phyloP scores from a whole-genome alignment of 2,329 filamentous ascomycete species.

The Beauveria australis region DNA sequence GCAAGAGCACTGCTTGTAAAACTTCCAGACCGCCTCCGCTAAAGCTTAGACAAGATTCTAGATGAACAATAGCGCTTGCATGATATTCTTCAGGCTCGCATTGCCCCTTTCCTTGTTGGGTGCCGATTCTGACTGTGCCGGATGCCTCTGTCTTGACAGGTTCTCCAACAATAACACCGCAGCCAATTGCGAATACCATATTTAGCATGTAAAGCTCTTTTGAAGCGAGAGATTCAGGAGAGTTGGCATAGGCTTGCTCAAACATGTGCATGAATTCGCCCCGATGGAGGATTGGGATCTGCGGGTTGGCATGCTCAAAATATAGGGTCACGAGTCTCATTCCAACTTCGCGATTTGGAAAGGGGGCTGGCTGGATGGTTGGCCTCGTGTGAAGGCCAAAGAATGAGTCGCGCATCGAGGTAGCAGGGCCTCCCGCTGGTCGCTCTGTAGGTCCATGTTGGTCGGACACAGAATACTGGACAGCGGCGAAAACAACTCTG shows the following conservation, averaged over 20 bases:
- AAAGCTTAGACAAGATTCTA: constrained; percentile 77
- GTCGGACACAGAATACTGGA: constrained; percentile 62
- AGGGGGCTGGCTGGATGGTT: constrained; percentile 74
- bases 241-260: constrained; percentile 67
- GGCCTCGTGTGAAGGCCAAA: constrained; percentile 92
- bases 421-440: constrained; percentile 38
- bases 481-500: constrained; percentile 85
- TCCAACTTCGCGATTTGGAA: constrained; percentile 71
- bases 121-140: constrained; percentile 20
- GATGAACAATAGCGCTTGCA: constrained; percentile 83
- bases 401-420: constrained; percentile 90
- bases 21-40: constrained; percentile 89
- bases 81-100: constrained; percentile 79
- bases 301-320: constrained; percentile 93
- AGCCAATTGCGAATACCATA: constrained; percentile 94
- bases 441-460: constrained; percentile 40
- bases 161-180: constrained; percentile 78
- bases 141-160: constrained; percentile 40
- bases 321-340: constrained; percentile 70
- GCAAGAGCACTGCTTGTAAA: constrained; percentile 80
- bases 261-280: constrained; percentile 86
- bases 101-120: constrained; percentile 26
- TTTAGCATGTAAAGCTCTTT: constrained; percentile 90
- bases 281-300: constrained; percentile 86
- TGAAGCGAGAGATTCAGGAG: constrained; percentile 59